These are phyloP conservation scores for Cichorium intybus DNA, from an alignment of 140 eudicot species.

Conservation along the genomic window DNA sequence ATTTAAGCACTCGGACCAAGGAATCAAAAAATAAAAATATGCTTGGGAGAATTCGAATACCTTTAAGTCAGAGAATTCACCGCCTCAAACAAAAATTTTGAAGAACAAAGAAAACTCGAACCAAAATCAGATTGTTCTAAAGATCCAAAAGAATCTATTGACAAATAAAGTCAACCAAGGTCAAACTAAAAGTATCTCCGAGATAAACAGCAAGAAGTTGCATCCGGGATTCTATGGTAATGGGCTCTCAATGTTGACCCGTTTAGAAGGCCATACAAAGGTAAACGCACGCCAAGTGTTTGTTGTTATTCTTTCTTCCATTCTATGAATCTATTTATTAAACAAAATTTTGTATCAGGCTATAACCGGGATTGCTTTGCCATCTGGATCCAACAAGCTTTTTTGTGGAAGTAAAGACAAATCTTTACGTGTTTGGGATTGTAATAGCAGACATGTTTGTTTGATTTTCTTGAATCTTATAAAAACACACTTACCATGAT, in stretches of 20 bases:
- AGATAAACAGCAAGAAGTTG: conserved; percentile 38
- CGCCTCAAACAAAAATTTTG: not conserved
- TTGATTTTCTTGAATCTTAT: not conserved
- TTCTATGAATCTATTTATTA: too few species aligned
- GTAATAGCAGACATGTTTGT: too few species aligned
- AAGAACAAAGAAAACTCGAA: conserved; percentile 5
- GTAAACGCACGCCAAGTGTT: too few species aligned
- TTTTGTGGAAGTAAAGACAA: too few species aligned
- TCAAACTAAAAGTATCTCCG: too few species aligned
- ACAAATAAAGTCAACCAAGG: not conserved
- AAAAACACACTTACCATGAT: conserved; percentile 5
- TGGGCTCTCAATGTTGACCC: conserved; percentile 52
- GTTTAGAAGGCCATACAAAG: too few species aligned
- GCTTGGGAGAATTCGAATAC: conserved; percentile 40
- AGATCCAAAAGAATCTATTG: conserved; percentile 4
- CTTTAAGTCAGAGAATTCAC: not conserved
- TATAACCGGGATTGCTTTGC: too few species aligned
- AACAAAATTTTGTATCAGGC: too few species aligned
- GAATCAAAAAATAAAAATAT: conserved; percentile 6
- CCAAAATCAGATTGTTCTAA: conserved; percentile 5
- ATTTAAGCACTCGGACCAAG: conserved; percentile 39
- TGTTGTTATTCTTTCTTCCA: too few species aligned
- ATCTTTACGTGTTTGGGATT: too few species aligned
- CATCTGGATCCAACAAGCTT: too few species aligned
- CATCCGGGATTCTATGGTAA: conserved; percentile 55